Evolutionary conservation across 2,329 filamentous ascomycete genomes (phyloP), one percentile per base, ranked within the genome.

Genomic region (Penicillium sp.): DNA sequence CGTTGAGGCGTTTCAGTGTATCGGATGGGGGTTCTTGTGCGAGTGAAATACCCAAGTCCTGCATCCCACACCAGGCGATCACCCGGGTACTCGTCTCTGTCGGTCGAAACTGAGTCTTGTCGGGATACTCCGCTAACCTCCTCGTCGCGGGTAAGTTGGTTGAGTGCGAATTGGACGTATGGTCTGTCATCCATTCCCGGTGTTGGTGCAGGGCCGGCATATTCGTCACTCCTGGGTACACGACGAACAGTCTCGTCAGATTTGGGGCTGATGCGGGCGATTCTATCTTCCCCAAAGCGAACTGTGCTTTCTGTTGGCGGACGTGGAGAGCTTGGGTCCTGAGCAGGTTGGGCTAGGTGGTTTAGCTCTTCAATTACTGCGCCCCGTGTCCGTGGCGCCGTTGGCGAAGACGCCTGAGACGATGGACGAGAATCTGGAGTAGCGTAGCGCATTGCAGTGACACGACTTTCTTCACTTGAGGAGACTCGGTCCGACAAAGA

Each of bases 161-260:
- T 90, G 61, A 98, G 86, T 41, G 93, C 93, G 72, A 95, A 96
- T 62, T 89, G 89, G 61, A 97, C 90, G 73, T 93, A 96, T 0
- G 91, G 92, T 9, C 87, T 89, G 68, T 96, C 90, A 68, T 96
- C 92, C 39, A 91, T 80, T 10, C 88, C 90, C 0, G 92, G 92
- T 0, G 90, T 93, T 3, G 82, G 79, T 13, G 80, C 77, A 51
- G 77, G 77, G 16, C 72, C 63, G 44, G 66, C 62, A 63, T 72
- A 67, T 43, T 71, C 70, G 21, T 41, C 39, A 41, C 39, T 41
- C 19, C 59, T 61, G 6, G 69, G 63, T 6, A 65, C 59, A 45
- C 58, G 67, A n/a, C 67, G 63, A 55, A 60, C 65, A 37, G 64
- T 64, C 29, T 61, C 64, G 35, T 71, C 63, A 10, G 66, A 66